Conservation (phyloP, 2,329 filamentous ascomycete species). For the Ophiostoma sp. region DNA sequence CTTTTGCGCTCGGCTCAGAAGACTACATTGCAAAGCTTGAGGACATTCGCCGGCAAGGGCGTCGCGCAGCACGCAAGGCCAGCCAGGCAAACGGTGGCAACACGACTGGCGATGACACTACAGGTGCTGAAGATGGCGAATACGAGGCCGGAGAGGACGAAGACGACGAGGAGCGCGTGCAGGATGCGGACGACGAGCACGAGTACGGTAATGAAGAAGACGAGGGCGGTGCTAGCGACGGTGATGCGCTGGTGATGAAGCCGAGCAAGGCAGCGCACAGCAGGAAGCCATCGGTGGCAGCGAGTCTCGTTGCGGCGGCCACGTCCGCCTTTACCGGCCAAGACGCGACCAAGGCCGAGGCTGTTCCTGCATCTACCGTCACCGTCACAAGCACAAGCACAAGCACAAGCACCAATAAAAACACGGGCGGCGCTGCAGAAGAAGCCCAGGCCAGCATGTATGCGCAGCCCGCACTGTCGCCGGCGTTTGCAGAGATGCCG, state of each 20-base stretch:
- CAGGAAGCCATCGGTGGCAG: background rate
- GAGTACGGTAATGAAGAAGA: slow-evolving; percentile 2
- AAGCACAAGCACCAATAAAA: background rate
- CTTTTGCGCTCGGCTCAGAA: slow-evolving; percentile 79
- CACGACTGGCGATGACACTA: slow-evolving; percentile 7
- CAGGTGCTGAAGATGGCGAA: slow-evolving; percentile 22
- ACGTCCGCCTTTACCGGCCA: background rate
- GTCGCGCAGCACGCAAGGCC: slow-evolving; percentile 26
- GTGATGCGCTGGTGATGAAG: slow-evolving; percentile 20
- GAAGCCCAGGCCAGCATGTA: background rate
- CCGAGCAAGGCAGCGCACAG: background rate
- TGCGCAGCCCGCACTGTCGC: background rate
- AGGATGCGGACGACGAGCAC: slow-evolving; percentile 5
- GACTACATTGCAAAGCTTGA: slow-evolving; percentile 80
- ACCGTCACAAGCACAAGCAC: background rate
- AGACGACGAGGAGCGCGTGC: background rate
- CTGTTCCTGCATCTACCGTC: background rate
- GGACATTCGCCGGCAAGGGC: slow-evolving; percentile 52
- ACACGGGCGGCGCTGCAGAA: background rate
- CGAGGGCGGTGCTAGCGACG: background rate
- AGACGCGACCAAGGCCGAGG: background rate
- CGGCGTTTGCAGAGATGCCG: slow-evolving; percentile 9
- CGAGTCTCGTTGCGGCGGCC: background rate
- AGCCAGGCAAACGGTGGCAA: slow-evolving; percentile 27
- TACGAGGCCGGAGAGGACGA: background rate